Base-by-base conservation (phyloP, 495 filamentous ascomycete genomes). In the Aspergillus nanangensis region DNA sequence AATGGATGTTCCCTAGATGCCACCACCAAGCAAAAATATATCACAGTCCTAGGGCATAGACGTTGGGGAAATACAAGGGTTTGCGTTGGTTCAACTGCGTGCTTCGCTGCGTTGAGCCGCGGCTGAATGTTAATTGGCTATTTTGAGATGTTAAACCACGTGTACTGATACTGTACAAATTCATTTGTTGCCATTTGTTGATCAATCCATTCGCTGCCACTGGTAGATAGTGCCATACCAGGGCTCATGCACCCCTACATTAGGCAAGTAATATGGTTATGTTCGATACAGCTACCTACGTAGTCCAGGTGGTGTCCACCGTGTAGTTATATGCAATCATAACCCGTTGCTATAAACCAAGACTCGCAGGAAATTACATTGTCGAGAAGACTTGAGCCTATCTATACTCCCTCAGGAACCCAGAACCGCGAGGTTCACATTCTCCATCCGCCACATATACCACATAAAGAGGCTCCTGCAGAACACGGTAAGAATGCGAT, bases 401-500 rank as follows among this genome's bases (percentile, higher is more conserved):
- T n/a, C n/a, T n/a, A n/a, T n/a, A n/a, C n/a, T n/a, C n/a, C n/a
- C n/a, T n/a, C 37, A 53, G 8, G 25, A 18, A 32, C 78, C 76
- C 66, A 89, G 63, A 29, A 81, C 80, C 38, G 77, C 78, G 8
- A 91, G 60, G 66, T 93, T 81, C 3, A 88, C 87, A 52, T 85
- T 78, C 56, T 86, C 84, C 13, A 90, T 78, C 40, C 82, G 72
- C 91, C 91, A 96, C 87, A 94, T 92, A 63, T 90, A 91, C 87
- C 87, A 94, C 84, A 87, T 87, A 42, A 86, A 88, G 14, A 88
- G 60, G 55, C 76, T 84, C 59, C 84, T 84, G 45, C 10, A 37
- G 41, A 19, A 18, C n/a, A 4, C 32, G 45, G 25, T 57, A 14
- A 58, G 48, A 41, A 44, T 20, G 5, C 11, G 24, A 21, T 15